Conservation (phyloP, 208 protist genomes). For the Leishmania turanica region DNA sequence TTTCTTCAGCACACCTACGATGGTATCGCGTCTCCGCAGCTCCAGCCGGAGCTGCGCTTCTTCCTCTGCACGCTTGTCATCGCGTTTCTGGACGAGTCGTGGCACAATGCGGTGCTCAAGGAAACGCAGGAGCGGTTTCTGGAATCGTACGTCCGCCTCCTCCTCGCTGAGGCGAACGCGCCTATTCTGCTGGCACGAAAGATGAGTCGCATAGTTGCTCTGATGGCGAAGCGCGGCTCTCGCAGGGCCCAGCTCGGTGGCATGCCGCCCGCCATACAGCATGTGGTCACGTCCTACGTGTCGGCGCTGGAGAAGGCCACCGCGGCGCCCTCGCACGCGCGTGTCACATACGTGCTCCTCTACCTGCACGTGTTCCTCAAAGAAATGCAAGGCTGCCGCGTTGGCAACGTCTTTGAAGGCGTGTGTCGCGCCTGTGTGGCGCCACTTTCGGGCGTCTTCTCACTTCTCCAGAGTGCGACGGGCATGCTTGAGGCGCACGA, state of each 20-base stretch:
- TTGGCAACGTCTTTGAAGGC: slow-evolving; percentile 51
- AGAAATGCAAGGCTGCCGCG: slow-evolving; percentile 51
- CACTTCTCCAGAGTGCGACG: slow-evolving; percentile 12
- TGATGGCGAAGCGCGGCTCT: slow-evolving; percentile 54
- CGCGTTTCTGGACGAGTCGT: slow-evolving; percentile 71
- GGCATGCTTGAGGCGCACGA: slow-evolving; percentile 38
- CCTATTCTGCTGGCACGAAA: slow-evolving; percentile 59
- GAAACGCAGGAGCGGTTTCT: slow-evolving; percentile 40
- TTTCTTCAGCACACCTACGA: slow-evolving; percentile 73
- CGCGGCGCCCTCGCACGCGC: slow-evolving; percentile 2
- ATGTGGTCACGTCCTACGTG: slow-evolving; percentile 39
- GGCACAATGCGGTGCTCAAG: slow-evolving; percentile 45
- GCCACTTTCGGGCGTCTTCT: slow-evolving; percentile 57
- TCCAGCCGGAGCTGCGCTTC: slow-evolving; percentile 50
- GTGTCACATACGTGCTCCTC: slow-evolving; percentile 49
- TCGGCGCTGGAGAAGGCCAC: slow-evolving; percentile 10
- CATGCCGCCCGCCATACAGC: slow-evolving; percentile 44
- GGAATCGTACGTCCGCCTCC: slow-evolving; percentile 46
- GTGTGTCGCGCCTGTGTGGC: slow-evolving; percentile 48
- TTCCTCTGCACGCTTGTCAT: slow-evolving; percentile 63
- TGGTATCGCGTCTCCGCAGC: slow-evolving; percentile 34
- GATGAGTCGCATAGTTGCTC: slow-evolving; percentile 47
- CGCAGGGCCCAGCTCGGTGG: slow-evolving; percentile 32
- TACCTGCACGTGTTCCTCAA: slow-evolving; percentile 72
- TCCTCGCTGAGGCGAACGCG: slow-evolving; percentile 25